Evolutionary conservation across 768 basidiomycete genomes (phyloP), one percentile per base, ranked within the genome.

Genomic region (Podaxis mareebaensis): DNA sequence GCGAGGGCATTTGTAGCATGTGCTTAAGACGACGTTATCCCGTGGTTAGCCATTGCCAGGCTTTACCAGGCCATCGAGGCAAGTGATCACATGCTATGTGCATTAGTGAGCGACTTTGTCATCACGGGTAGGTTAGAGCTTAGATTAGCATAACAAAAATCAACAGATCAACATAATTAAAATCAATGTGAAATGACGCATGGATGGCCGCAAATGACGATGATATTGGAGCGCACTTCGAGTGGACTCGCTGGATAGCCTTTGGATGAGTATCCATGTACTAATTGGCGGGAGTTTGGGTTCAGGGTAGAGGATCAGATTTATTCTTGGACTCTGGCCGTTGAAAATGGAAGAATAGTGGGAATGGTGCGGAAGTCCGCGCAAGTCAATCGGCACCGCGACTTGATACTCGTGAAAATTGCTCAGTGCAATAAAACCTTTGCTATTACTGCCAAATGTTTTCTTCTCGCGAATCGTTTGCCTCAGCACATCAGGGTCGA

Each of bases 281-380:
- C 33, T 33, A 33, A 33, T 33, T 6, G 8, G 33, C 33, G 8
- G 33, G 33, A 33, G 33, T 33, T 33, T 33, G 33, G 33, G 8
- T 3, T 33, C 33, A 10, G 8, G 33, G 33, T 10, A 33, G 33
- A 7, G 12, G 40, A 42, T 20, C 17, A 46, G 44, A 33, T 46
- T 46, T 46, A 46, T 46, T 46, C 44, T 46, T 42, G 40, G 40
- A 13, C 40, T 42, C 33, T 33, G 33, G 1, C 33, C 10, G 33
- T 33, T 33, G 33, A 33, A 11, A 20, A 49, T 49, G 17, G 10
- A 24, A 13, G 13, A 28, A 26, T 20, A 52, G 46, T 46, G 56
- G 38, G 63, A 52, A 58, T 7, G 49, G 44, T 55, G 20, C 20
- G 64, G 64, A 49, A 39, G 64, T 56, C 64, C 63, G 63, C 42